These are phyloP conservation scores for Dothiorella sarmentorum DNA, from an alignment of 2,329 filamentous ascomycete species.

Conservation along the genomic window DNA sequence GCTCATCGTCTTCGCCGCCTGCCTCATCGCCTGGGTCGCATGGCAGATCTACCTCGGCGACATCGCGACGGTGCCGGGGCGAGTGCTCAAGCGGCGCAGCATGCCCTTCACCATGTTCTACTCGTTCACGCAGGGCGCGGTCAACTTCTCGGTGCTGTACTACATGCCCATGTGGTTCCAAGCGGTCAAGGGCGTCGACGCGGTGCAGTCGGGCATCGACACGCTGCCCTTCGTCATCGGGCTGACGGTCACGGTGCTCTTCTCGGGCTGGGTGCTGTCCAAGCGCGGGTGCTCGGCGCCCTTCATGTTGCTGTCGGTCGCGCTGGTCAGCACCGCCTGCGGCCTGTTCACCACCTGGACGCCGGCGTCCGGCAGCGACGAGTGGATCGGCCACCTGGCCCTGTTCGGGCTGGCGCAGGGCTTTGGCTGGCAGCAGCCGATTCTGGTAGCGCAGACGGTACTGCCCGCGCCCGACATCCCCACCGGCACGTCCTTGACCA, in stretches of 20 bases:
- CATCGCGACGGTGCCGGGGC: too few species aligned
- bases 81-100: too few species aligned
- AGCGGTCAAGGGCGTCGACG: constrained; percentile 39
- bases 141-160: too few species aligned
- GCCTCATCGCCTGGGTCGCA: too few species aligned
- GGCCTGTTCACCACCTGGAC: constrained; percentile 29
- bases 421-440: constrained; percentile 22
- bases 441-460: constrained; percentile 20
- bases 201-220: constrained; percentile 38
- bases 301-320: too few species aligned
- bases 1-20: too few species aligned
- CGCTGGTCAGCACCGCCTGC: too few species aligned
- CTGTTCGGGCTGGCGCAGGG: constrained; percentile 25
- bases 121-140: too few species aligned
- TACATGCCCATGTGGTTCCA: constrained; percentile 46
- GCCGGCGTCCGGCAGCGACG: constrained; percentile 21
- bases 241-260: constrained; percentile 30
- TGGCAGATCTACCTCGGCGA: too few species aligned
- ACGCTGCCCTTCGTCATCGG: constrained; percentile 32
- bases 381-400: constrained; percentile 34
- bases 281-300: constrained; percentile 42
- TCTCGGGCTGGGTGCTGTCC: too few species aligned
- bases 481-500: constrained; percentile 31
- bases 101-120: too few species aligned
- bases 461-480: constrained; percentile 19